These are phyloP conservation scores for Amorphotheca resinae DNA, from an alignment of 495 filamentous ascomycete species.

Conservation along the genomic window DNA sequence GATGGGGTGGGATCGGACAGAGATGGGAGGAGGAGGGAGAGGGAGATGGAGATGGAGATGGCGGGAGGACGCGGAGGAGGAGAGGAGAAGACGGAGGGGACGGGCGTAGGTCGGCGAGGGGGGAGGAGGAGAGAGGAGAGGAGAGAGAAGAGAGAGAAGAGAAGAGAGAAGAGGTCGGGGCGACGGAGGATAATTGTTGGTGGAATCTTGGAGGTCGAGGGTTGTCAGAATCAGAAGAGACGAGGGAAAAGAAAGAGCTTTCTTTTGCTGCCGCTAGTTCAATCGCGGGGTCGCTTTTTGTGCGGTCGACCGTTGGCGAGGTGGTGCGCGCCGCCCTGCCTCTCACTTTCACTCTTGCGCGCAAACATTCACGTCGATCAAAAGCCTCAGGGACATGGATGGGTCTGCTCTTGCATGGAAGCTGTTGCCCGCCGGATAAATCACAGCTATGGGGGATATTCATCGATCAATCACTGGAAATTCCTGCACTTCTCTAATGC, in stretches of 20 bases:
- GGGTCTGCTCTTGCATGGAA: too few species aligned
- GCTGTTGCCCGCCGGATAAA: too few species aligned
- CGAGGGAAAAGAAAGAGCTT: slow-evolving; percentile 5
- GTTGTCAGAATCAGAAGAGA: slow-evolving; percentile 7
- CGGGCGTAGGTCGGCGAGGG: slow-evolving; percentile 12
- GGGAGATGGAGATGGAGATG: slow-evolving; percentile 7
- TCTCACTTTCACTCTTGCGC: too few species aligned
- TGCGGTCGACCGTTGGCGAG: too few species aligned
- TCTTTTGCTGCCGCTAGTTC: not conserved
- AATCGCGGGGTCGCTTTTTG: not conserved
- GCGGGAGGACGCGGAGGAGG: slow-evolving; percentile 10
- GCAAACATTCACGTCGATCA: too few species aligned
- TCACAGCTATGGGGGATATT: too few species aligned
- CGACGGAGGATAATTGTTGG: too few species aligned
- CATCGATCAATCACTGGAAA: slow-evolving; percentile 4
- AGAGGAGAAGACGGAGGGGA: slow-evolving; percentile 11
- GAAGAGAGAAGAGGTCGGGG: too few species aligned
- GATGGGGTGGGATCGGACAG: slow-evolving; percentile 11
- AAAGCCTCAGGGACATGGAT: too few species aligned
- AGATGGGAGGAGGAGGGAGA: slow-evolving; percentile 12
- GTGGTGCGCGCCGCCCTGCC: too few species aligned
- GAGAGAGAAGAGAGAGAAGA: too few species aligned
- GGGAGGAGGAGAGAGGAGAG: slow-evolving; percentile 17
- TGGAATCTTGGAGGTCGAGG: too few species aligned
- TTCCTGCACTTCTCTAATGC: not conserved